These are phyloP conservation scores for Sclerotinia nivalis DNA, from an alignment of 2,329 filamentous ascomycete genomes.

Conservation along the genomic window DNA sequence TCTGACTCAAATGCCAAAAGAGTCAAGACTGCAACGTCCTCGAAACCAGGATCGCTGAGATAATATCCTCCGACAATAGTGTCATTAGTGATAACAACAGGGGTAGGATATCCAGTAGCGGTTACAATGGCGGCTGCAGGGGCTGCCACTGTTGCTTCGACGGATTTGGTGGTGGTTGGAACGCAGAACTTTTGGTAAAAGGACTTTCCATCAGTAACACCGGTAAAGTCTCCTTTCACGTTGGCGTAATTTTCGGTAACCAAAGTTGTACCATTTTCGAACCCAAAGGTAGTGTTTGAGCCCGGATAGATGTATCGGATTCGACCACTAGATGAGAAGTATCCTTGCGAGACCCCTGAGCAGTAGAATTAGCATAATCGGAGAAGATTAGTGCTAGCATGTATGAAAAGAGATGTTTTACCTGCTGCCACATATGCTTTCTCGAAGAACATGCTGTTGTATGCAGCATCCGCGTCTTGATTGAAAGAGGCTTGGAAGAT, in stretches of 20 bases:
- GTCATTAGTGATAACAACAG: slow-evolving; percentile 36
- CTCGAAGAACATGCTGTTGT: slow-evolving; percentile 47
- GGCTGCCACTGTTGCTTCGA: slow-evolving; percentile 6
- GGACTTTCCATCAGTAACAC: slow-evolving; percentile 36
- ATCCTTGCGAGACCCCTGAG: slow-evolving; percentile 35
- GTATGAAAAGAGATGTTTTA: neutral
- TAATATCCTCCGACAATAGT: slow-evolving; percentile 38
- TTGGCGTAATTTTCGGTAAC: slow-evolving; percentile 42
- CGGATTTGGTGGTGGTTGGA: neutral
- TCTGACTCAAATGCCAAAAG: slow-evolving; percentile 36
- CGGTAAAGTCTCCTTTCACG: slow-evolving; percentile 42
- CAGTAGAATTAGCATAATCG: neutral
- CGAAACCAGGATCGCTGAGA: slow-evolving; percentile 35
- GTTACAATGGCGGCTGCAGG: slow-evolving; percentile 25
- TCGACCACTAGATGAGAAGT: slow-evolving; percentile 44
- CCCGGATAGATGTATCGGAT: slow-evolving; percentile 44
- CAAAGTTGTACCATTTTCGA: slow-evolving; percentile 44
- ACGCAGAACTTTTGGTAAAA: slow-evolving; percentile 38
- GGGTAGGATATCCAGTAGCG: slow-evolving; percentile 35
- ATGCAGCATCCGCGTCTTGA: slow-evolving; percentile 46
- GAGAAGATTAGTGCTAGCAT: neutral
- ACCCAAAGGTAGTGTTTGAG: slow-evolving; percentile 44
- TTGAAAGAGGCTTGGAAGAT: slow-evolving; percentile 43
- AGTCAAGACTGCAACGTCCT: slow-evolving; percentile 40
- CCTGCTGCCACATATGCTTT: slow-evolving; percentile 36